A percentile compares a stretch with the other conserved stretches of the same genome.
Evolutionary conservation across 495 filamentous ascomycete species (phyloP).

Genomic region (Aspergillus conjunctus): DNA sequence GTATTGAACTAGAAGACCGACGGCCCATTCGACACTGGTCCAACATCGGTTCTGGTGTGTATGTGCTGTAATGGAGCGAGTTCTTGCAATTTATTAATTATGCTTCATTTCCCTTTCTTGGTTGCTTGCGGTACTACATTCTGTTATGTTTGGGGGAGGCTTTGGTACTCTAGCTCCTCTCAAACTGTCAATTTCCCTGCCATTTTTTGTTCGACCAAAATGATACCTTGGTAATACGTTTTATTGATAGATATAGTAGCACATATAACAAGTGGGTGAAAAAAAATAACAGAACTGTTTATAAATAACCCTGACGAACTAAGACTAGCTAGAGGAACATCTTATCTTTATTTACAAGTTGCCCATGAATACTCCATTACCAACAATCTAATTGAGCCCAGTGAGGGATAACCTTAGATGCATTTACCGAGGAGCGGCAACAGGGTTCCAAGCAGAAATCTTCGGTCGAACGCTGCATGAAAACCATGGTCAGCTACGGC

Average conservation of each 20-base stretch:
- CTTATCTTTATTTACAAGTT: conserved; percentile 51
- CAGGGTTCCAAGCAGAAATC: conserved; percentile 48
- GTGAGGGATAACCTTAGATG: conserved; percentile 1
- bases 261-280: conserved; percentile 18
- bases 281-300: conserved; percentile 19
- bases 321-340: conserved; percentile 38
- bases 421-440: conserved; percentile 49
- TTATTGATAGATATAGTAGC: conserved; percentile 20
- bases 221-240: conserved; percentile 38
- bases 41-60: conserved; percentile 49
- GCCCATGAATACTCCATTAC: conserved; percentile 11
- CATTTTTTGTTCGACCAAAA: conserved; percentile 16
- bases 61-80: conserved; percentile 41
- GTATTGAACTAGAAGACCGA: conserved; percentile 63
- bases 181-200: conserved; percentile 3
- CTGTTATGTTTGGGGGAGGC: not conserved
- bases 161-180: conserved; percentile 7
- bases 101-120: conserved; percentile 28
- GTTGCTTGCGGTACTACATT: conserved; percentile 13
- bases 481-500: conserved; percentile 3
- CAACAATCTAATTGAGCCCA: conserved; percentile 6
- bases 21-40: conserved; percentile 53
- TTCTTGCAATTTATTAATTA: conserved; percentile 10
- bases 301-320: conserved; percentile 26
- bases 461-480: conserved; percentile 42